Evolutionary conservation across 805 yeast genomes (phyloP), one percentile per base, ranked within the genome.

Genomic region (Kuraishia borneana): DNA sequence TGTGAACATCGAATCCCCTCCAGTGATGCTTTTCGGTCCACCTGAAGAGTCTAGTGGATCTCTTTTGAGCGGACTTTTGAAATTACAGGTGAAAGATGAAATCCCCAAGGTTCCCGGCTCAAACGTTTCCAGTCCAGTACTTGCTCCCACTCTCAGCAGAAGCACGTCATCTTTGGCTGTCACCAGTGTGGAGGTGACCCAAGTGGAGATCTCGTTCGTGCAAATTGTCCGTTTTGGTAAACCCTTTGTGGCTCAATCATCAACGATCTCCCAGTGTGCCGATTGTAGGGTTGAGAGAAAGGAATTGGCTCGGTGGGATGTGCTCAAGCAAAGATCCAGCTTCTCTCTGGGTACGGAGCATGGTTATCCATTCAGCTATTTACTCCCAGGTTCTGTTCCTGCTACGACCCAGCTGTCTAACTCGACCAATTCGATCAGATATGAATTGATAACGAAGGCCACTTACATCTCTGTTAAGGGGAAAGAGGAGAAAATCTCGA

Each of bases 351-450:
- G 89, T 1, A 42, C 60, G 1, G 62, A 68, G 13, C 95, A 92
- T 47, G 85, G 83, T 1, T 92, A 83, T 53, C 99, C 98, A 2
- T 89, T 92, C 51, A 80, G 94, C 16, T 87, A 85, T 52, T 60
- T 92, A 27, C 52, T 92, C 6, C 94, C 96, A 0, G 98, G 99
- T 5, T 65, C 81, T 18, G 54, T 87, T 21, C 96, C 97, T 1
- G 84, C 95, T 1, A 72, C 94, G 1, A 62, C 76, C n/a, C 51
- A 83, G 13, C 87, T 94, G 4, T 48, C 71, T 0, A 61, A 60
- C 33, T 54, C 68, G 2, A 48, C 58, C 16, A 61, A 78, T 0
- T 60, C 68, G 12, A 72, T 92, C 32, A 70, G 70, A 44, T 92
- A 92, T 59, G 83, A 79, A 48, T 58, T 92, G 30, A 62, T 76